phyloP scores from a whole-genome alignment of 805 yeast species.

The Wickerhamomyces sydowiorum region DNA sequence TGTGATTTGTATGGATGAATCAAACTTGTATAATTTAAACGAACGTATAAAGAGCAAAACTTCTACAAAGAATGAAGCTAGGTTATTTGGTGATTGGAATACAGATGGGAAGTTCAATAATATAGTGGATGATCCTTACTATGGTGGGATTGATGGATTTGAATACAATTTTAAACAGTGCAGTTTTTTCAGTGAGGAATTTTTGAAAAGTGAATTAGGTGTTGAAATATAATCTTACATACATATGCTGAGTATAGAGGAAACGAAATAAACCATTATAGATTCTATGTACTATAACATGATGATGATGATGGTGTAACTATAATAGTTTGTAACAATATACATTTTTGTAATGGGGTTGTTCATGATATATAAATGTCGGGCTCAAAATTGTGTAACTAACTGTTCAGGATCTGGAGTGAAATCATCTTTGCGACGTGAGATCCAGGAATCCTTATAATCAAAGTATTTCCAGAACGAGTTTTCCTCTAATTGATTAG shows the following conservation, averaged over 20 bases:
- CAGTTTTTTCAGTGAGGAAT: slow-evolving; percentile 66
- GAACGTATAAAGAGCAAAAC: slow-evolving; percentile 46
- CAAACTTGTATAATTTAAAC: slow-evolving; percentile 43
- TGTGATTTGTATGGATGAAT: slow-evolving; percentile 65
- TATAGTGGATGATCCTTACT: slow-evolving; percentile 87
- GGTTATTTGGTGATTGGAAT: slow-evolving; percentile 79
- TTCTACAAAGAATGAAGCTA: slow-evolving; percentile 40
- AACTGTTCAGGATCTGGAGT: slow-evolving; percentile 26
- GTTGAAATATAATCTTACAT: neutral
- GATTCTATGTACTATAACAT: neutral
- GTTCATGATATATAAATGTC: neutral
- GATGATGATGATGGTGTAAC: neutral
- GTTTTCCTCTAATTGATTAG: slow-evolving; percentile 36
- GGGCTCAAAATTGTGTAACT: slow-evolving; percentile 6
- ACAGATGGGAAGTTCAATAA: slow-evolving; percentile 41
- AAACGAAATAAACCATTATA: neutral
- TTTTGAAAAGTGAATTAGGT: slow-evolving; percentile 45
- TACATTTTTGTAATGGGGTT: neutral
- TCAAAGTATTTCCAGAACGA: slow-evolving; percentile 77
- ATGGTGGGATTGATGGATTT: slow-evolving; percentile 82
- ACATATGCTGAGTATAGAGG: too few species aligned
- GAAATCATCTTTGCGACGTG: slow-evolving; percentile 55
- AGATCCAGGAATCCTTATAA: slow-evolving; percentile 64
- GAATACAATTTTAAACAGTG: slow-evolving; percentile 75
- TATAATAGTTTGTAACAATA: too few species aligned